A percentile compares a stretch with the other conserved stretches of the same genome.
These are phyloP conservation scores for Powellomyces hirtus DNA, from an alignment of 192 early-diverging fungal genomes.

Conservation along the genomic window DNA sequence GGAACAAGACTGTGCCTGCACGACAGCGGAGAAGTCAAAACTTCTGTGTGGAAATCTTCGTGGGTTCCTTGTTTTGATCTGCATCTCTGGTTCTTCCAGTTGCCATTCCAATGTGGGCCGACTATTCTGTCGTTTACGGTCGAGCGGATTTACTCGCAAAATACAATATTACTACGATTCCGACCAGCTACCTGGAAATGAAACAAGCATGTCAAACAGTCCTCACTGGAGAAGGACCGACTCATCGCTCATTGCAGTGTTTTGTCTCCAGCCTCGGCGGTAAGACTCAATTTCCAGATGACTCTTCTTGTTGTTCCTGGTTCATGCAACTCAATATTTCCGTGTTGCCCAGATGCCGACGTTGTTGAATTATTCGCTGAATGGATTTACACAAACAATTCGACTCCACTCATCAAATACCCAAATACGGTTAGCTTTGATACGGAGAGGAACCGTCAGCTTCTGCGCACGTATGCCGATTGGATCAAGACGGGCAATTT, in stretches of 20 bases:
- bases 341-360: constrained; percentile 6
- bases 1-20: too few relatives aligned
- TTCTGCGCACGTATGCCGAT: background rate
- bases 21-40: too few relatives aligned
- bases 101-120: constrained; percentile 25
- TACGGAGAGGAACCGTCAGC: background rate
- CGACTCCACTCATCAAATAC: constrained; percentile 6
- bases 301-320: background rate
- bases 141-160: constrained; percentile 19
- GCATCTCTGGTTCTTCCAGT: background rate
- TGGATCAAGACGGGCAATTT: constrained; percentile 8
- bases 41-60: too few relatives aligned
- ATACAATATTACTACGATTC: constrained; percentile 19
- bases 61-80: background rate
- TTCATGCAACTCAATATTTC: background rate
- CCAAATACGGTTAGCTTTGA: constrained; percentile 13
- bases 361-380: constrained; percentile 17
- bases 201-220: constrained; percentile 3
- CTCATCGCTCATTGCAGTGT: constrained; percentile 20
- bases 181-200: constrained; percentile 8
- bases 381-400: background rate
- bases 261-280: constrained; percentile 16
- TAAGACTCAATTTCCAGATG: background rate
- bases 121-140: constrained; percentile 19
- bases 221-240: background rate